Base-by-base conservation (phyloP, 2,329 filamentous ascomycete genomes). In the Fusarium sp. region DNA sequence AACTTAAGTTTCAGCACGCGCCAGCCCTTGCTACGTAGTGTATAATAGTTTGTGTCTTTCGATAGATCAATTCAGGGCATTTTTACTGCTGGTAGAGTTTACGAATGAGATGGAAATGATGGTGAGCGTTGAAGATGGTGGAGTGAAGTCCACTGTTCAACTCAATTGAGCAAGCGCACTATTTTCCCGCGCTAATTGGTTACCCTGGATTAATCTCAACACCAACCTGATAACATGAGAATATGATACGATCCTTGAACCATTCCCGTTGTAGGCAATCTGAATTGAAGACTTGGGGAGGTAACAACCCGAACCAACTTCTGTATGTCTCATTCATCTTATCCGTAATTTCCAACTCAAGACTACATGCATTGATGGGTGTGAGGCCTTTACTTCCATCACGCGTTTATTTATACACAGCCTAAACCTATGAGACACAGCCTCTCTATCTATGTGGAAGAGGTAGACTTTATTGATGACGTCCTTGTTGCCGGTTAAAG, bases 201-300 rank as follows among this genome's bases (percentile, higher is more conserved):
- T 70, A 68, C 66, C 66, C 66, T 68, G 10, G 35, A 70, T 30
- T 33, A 39, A 32, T 14, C 20, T 15, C 19, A 54, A 9, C 13
- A 20, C 4, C 8, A 41, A 15, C 6, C 11, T 30, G 10, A 30
- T 27, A 27, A 13, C 19, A 37, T 39, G 25, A 19, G 22, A 25
- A 23, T 22, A 14, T 22, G 22, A 13, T 37, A 30, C 19, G 30
- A 4, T 14, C n/a, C 14, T 15, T 9, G 14, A 19, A 39, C 14
- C 23, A 19, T 22, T 30, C 5, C 17, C 35, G 17, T 37, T 17
- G 17, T 9, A 37, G n/a, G 9, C 35, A n/a, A 37, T 37, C 17
- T 8, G n/a, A n/a, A 17, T 37, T 37, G 7, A n/a, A n/a, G 17
- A 9, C 8, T 37, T n/a, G 10, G 17, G 3, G 17, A 37, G 10